These are phyloP conservation scores for Termitomyces sp. DNA, from an alignment of 768 basidiomycete genomes.

Conservation along the genomic window DNA sequence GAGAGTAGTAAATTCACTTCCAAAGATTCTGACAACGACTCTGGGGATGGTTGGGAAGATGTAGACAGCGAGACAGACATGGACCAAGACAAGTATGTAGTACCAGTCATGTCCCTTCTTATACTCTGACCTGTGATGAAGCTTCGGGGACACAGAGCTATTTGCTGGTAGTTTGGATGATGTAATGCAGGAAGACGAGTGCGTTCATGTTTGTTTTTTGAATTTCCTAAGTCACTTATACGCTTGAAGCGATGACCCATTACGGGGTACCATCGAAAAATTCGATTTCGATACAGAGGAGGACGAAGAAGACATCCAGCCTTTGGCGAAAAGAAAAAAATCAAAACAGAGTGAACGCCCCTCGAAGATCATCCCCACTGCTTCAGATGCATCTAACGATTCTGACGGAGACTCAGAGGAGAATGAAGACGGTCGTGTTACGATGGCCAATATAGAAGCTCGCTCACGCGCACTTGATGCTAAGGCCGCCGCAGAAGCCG, in stretches of 20 bases:
- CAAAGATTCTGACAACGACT: conserved; percentile 21
- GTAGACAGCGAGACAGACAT: conserved; percentile 47
- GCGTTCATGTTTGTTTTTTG: conserved; percentile 14
- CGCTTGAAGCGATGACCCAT: conserved; percentile 42
- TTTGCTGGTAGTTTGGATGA: conserved; percentile 49
- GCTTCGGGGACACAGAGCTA: conserved; percentile 34
- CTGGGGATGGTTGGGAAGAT: conserved; percentile 61
- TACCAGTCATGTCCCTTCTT: background rate
- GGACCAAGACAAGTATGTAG: conserved; percentile 24
- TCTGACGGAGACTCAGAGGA: conserved; percentile 47
- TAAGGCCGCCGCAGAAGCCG: conserved; percentile 61
- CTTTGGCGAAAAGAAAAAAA: conserved; percentile 39
- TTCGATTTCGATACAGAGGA: conserved; percentile 65
- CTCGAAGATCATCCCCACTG: conserved; percentile 46
- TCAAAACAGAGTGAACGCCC: conserved; percentile 51
- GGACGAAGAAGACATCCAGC: conserved; percentile 35
- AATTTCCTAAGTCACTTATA: conserved; percentile 4
- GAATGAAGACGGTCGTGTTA: conserved; percentile 53
- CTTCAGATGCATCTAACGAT: conserved; percentile 47
- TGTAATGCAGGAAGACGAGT: conserved; percentile 46
- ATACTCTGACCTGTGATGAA: conserved; percentile 27
- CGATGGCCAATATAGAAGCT: conserved; percentile 79
- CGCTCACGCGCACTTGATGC: conserved; percentile 77
- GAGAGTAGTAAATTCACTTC: conserved; percentile 15
- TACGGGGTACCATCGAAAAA: conserved; percentile 51